Evolutionary conservation across 495 filamentous ascomycete genomes (phyloP).

Genomic region (Podospora anserina): DNA sequence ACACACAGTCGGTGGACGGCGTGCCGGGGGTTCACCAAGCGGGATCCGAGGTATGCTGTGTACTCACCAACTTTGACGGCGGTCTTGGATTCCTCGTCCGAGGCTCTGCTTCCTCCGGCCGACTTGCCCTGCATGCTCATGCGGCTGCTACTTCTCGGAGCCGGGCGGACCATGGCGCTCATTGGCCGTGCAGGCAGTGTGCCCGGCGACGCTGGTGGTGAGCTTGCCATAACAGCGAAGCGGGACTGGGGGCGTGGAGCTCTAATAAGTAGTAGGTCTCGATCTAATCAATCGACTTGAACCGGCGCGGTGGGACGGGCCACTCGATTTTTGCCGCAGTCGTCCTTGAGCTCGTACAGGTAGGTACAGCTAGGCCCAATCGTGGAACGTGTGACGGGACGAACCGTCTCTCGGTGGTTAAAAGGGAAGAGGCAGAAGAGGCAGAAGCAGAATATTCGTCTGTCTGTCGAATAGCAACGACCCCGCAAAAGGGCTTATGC

Average conservation of each 20-base stretch:
- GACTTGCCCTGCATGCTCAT: slow-evolving; percentile 81
- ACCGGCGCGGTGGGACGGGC: slow-evolving; percentile 20
- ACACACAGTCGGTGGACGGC: slow-evolving; percentile 23
- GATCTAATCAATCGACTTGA: slow-evolving; percentile 18
- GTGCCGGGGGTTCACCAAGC: slow-evolving; percentile 12
- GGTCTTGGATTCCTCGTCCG: slow-evolving; percentile 90
- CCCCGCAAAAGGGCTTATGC: slow-evolving; percentile 33
- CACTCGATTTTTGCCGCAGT: slow-evolving; percentile 8
- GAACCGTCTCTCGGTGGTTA: slow-evolving; percentile 18
- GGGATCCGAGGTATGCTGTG: slow-evolving; percentile 14
- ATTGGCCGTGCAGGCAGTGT: slow-evolving; percentile 63
- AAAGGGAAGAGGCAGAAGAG: slow-evolving; percentile 15
- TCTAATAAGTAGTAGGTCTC: slow-evolving; percentile 22
- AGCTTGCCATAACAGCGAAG: slow-evolving; percentile 49
- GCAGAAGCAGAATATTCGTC: slow-evolving; percentile 16
- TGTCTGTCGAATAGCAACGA: slow-evolving; percentile 13
- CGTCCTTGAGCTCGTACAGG: neutral
- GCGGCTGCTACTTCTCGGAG: slow-evolving; percentile 77
- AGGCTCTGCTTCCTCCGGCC: slow-evolving; percentile 77
- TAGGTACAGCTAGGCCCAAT: slow-evolving; percentile 15
- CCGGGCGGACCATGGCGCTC: slow-evolving; percentile 80
- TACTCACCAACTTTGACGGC: slow-evolving; percentile 99
- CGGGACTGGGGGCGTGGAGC: slow-evolving; percentile 23
- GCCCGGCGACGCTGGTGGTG: slow-evolving; percentile 53
- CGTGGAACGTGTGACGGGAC: slow-evolving; percentile 16